phyloP scores from a whole-genome alignment of 352 stramenopile species.

The Phytophthora nicotianae region DNA sequence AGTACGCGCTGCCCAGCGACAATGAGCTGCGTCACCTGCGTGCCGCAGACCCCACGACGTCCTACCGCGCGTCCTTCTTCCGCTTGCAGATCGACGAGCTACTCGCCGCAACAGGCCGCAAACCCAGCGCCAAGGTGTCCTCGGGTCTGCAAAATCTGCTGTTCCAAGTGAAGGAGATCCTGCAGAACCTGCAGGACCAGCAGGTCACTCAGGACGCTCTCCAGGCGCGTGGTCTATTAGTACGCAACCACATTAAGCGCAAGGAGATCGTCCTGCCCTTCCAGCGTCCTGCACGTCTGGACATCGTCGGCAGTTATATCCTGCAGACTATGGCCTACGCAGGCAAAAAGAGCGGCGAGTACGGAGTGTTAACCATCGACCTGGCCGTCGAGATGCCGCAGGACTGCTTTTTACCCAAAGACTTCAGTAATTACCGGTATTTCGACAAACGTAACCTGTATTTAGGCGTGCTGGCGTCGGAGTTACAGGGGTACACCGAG shows the following conservation, averaged over 20 bases:
- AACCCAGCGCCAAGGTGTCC: conserved; percentile 51
- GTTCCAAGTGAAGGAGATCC: conserved; percentile 80
- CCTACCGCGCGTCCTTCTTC: conserved; percentile 86
- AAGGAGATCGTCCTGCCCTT: conserved; percentile 91
- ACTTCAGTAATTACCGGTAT: conserved; percentile 91
- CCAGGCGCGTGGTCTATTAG: conserved; percentile 52
- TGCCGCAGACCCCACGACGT: conserved; percentile 72
- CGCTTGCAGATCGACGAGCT: conserved; percentile 88
- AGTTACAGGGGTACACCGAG: conserved; percentile 50
- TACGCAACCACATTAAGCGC: conserved; percentile 79
- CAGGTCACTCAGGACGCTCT: conserved; percentile 81
- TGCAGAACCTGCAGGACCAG: conserved; percentile 66
- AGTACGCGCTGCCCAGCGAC: conserved; percentile 90
- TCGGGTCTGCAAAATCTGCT: conserved; percentile 70
- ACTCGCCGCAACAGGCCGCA: conserved; percentile 68
- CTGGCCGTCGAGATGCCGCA: conserved; percentile 83
- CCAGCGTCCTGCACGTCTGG: conserved; percentile 66
- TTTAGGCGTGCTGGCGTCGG: conserved; percentile 68
- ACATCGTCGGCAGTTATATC: conserved; percentile 90
- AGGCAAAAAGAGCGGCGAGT: conserved; percentile 52
- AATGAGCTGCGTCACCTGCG: conserved; percentile 84
- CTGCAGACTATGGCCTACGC: conserved; percentile 81
- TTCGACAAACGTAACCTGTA: conserved; percentile 91
- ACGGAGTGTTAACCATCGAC: conserved; percentile 73
- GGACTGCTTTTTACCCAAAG: conserved; percentile 85